Percentiles rank a stretch among this genome's conserved stretches.
Evolutionary conservation across 139 green algal genomes (phyloP).

Genomic region (Volvox africanus): DNA sequence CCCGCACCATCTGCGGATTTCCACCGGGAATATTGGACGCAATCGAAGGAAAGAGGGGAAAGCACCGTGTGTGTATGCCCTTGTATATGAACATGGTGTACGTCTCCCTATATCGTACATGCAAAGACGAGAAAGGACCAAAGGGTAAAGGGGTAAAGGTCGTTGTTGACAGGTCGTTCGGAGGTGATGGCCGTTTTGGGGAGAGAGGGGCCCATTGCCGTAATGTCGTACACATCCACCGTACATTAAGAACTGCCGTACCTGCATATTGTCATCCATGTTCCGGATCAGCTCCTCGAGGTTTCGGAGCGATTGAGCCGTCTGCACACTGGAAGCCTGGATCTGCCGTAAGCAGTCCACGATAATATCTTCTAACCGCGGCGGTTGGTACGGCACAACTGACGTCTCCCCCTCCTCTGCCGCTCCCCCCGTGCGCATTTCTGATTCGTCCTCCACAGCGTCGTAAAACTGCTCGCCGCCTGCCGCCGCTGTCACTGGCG

Average conservation of each 20-base stretch:
- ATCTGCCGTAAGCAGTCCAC: constrained; percentile 45
- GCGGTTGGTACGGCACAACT: constrained; percentile 35
- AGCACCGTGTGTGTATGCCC: no score
- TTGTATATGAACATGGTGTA: no score
- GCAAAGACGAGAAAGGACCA: not conserved
- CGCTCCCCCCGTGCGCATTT: not conserved
- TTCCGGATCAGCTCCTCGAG: constrained; percentile 48
- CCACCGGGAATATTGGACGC: not conserved
- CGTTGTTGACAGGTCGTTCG: not conserved
- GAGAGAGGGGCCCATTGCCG: not conserved
- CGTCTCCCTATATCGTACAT: not conserved
- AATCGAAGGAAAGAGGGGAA: not conserved
- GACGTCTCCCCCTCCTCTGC: not conserved
- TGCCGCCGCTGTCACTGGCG: not conserved
- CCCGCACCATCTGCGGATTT: not conserved
- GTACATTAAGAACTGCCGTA: not conserved
- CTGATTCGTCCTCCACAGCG: constrained; percentile 6
- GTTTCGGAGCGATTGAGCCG: not conserved
- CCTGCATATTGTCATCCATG: constrained; percentile 55
- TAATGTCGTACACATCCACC: not conserved
- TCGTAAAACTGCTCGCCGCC: constrained; percentile 31
- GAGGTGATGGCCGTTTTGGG: no score
- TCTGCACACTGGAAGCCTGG: constrained; percentile 24
- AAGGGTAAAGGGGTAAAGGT: not conserved
- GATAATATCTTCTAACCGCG: constrained; percentile 35